phyloP scores from a whole-genome alignment of 768 basidiomycete species.

The Coprinellus aureogranulatus region DNA sequence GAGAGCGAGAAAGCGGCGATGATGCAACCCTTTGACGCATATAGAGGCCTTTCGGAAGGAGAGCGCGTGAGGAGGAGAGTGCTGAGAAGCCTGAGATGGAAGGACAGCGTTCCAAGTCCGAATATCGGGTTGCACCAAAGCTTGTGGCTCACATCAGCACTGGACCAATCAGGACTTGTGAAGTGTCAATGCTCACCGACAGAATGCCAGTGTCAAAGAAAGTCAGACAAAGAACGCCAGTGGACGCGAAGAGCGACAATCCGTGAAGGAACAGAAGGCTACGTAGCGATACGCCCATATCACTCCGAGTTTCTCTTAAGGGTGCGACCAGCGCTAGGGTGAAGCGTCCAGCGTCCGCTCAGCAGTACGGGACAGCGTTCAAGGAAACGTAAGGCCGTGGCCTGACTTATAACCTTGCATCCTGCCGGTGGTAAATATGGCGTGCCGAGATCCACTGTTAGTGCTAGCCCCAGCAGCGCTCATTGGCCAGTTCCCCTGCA shows the following conservation, averaged over 20 bases:
- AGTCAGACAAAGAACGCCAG: conserved; percentile 17
- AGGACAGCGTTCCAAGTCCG: conserved; percentile 21
- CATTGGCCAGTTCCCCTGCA: too few species aligned
- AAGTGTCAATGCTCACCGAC: conserved; percentile 16
- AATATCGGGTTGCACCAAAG: conserved; percentile 24
- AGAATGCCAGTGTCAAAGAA: conserved; percentile 21
- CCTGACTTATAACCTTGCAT: background rate
- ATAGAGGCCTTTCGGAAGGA: conserved; percentile 13
- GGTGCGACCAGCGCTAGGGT: conserved; percentile 19
- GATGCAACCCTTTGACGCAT: conserved; percentile 16
- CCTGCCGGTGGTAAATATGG: background rate
- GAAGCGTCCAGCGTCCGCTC: conserved; percentile 19
- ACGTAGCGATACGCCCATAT: conserved; percentile 19
- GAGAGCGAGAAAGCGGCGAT: conserved; percentile 22
- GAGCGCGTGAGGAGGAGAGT: conserved; percentile 19
- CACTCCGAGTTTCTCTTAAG: conserved; percentile 15
- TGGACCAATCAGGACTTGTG: background rate
- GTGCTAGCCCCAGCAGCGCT: too few species aligned
- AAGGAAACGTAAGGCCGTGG: background rate
- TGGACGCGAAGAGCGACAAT: conserved; percentile 20
- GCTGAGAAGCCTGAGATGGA: conserved; percentile 18
- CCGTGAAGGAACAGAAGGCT: conserved; percentile 22
- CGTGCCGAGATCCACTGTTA: background rate
- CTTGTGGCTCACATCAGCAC: conserved; percentile 4
- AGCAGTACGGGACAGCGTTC: background rate